Base-by-base conservation (phyloP, 352 stramenopile species). In the Plasmopara muralis region DNA sequence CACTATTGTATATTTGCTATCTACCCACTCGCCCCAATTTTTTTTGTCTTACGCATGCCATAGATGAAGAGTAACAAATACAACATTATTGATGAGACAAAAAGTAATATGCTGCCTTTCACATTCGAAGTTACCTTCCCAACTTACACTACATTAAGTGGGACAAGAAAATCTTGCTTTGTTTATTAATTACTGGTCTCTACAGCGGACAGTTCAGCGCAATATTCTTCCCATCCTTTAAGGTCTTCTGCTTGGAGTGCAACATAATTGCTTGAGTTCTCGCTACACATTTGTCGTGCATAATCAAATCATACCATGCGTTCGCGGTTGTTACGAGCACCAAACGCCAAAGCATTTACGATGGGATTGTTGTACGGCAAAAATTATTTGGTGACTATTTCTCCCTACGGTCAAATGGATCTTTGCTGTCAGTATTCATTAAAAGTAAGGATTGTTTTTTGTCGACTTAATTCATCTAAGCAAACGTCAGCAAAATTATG, bases 241-340 rank as follows among this genome's bases (percentile, higher is more conserved):
- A 5, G 16, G 48, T 16, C 52, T 58, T 14, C 28, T 58, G 1
- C 52, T 53, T 33, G 37, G 44, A 1, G 35, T 58, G 10, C 8
- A 53, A 18, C 35, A 58, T 18, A 53, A 57, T 16, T 35, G 28
- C 3, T 52, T 25, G 43, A 20, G 20, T 5, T 53, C 52, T 15
- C n/a, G 52, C 4, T 58, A 52, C 28, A 58, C 51, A 14, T 52
- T 48, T 15, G 8, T 25, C 0, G 52, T 43, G 52, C 44, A 38
- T 28, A 46, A 31, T 18, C 8, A 12, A 8, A n/a, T 47, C 2
- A 40, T 30, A n/a, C 2, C 25, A 4, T 57, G 50, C 46, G 31
- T 51, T 37, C 29, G 47, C 15, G 43, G n/a, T 10, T 57, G 35
- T 25, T 5, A 16, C 0, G 2, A 12, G 5, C 4, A 34, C 5